These are phyloP conservation scores for Breynia disticha DNA, from an alignment of 441 rosid species.

Conservation along the genomic window DNA sequence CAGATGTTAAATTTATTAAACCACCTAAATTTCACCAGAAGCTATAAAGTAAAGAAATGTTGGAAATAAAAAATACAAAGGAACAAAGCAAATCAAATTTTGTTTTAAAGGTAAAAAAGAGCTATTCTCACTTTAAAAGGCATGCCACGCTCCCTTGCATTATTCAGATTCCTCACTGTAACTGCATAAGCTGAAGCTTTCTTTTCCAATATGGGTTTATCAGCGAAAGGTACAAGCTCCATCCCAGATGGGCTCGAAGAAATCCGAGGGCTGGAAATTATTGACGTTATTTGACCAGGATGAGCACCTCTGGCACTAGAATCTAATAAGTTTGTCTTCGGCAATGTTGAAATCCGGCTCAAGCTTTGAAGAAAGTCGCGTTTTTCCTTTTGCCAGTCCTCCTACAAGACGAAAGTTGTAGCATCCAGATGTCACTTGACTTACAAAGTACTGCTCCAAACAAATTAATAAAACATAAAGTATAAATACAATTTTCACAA, in stretches of 20 bases:
- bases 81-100: neutral
- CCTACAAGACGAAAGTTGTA: conserved; percentile 34
- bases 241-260: conserved; percentile 43
- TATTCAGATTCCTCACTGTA: conserved; percentile 67
- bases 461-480: too few species aligned
- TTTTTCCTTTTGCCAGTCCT: conserved; percentile 93
- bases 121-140: conserved; percentile 58
- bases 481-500: too few species aligned
- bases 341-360: conserved; percentile 76
- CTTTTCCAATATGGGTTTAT: conserved; percentile 60
- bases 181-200: conserved; percentile 72
- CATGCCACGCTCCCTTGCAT: conserved; percentile 69
- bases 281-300: conserved; percentile 46
- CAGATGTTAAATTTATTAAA: neutral
- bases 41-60: too few species aligned
- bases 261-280: conserved; percentile 47
- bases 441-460: neutral
- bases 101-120: conserved; percentile 5
- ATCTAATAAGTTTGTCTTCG: conserved; percentile 49
- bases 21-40: neutral
- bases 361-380: conserved; percentile 92
- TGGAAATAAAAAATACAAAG: too few species aligned
- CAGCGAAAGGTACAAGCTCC: conserved; percentile 55
- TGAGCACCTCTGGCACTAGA: conserved; percentile 28
- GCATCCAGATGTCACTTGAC: too few species aligned